Evolutionary conservation across 768 basidiomycete species (phyloP).

Genomic region (Boletus edulis): DNA sequence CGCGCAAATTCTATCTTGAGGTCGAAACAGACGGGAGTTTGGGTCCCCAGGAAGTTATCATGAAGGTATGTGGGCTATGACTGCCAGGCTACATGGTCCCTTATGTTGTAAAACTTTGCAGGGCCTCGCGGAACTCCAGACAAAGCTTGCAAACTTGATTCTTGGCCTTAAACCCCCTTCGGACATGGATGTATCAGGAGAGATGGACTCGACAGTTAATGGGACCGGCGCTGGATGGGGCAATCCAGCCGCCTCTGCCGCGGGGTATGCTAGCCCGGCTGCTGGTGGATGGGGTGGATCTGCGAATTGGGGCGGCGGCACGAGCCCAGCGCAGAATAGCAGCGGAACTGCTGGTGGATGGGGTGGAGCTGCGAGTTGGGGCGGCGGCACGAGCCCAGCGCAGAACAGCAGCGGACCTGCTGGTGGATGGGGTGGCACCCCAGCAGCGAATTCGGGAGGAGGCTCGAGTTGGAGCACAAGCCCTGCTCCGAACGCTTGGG

Average conservation of each 20-base stretch:
- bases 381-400: slow-evolving; percentile 27
- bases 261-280: slow-evolving; percentile 31
- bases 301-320: slow-evolving; percentile 22
- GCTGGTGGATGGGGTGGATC: slow-evolving; percentile 30
- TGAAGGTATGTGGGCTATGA: slow-evolving; percentile 54
- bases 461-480: slow-evolving; percentile 31
- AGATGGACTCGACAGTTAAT: slow-evolving; percentile 34
- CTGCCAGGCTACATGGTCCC: not conserved
- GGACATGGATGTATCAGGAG: slow-evolving; percentile 50
- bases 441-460: slow-evolving; percentile 24
- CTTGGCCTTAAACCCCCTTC: slow-evolving; percentile 66
- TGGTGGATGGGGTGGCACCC: slow-evolving; percentile 23
- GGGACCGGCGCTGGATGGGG: slow-evolving; percentile 25
- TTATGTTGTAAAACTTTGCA: slow-evolving; percentile 26
- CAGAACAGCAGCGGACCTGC: slow-evolving; percentile 21
- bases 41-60: slow-evolving; percentile 83
- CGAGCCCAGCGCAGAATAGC: slow-evolving; percentile 26
- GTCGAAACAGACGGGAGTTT: slow-evolving; percentile 94
- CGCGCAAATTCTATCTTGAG: slow-evolving; percentile 89
- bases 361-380: slow-evolving; percentile 23
- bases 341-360: slow-evolving; percentile 28
- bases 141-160: slow-evolving; percentile 77
- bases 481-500: slow-evolving; percentile 37
- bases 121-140: slow-evolving; percentile 78
- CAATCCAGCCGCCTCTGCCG: slow-evolving; percentile 30